Evolutionary conservation across 164 flowering plant genomes (phyloP).

Genomic region (Akebia trifoliata): DNA sequence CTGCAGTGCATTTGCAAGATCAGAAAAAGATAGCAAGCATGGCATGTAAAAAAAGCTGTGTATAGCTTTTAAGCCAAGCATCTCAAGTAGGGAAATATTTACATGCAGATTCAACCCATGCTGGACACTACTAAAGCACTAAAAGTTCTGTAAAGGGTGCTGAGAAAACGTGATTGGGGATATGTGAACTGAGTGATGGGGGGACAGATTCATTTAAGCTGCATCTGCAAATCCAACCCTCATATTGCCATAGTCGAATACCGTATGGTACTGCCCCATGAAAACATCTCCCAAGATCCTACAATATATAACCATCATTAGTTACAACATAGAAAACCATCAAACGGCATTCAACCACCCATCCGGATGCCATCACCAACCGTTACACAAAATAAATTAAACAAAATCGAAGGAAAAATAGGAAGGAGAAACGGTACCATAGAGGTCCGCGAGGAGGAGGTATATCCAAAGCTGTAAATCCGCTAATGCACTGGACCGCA

Average conservation of each 20-base stretch:
- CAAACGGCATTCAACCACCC: background rate
- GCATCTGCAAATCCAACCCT: slow-evolving; percentile 51
- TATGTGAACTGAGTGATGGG: too few species aligned
- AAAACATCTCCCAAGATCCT: slow-evolving; percentile 57
- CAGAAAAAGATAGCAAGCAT: too few species aligned
- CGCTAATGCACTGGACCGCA: slow-evolving; percentile 73
- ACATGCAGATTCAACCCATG: too few species aligned
- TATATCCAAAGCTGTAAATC: slow-evolving; percentile 64
- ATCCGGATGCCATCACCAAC: background rate
- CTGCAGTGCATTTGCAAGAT: too few species aligned
- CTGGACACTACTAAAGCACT: too few species aligned
- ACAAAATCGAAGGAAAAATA: background rate
- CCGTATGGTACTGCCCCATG: slow-evolving; percentile 52
- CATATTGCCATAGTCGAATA: slow-evolving; percentile 46
- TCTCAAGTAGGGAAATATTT: too few species aligned
- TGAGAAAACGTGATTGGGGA: too few species aligned
- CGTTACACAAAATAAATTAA: background rate
- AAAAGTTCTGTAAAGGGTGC: too few species aligned
- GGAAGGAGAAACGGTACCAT: slow-evolving; percentile 33
- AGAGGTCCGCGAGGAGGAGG: slow-evolving; percentile 76
- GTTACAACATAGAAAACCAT: too few species aligned
- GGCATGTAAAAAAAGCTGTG: too few species aligned
- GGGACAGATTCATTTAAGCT: too few species aligned
- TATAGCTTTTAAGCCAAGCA: too few species aligned
- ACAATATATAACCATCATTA: slow-evolving; percentile 7